These are phyloP conservation scores for Hypoxylon sp. DNA, from an alignment of 2,329 filamentous ascomycete genomes.

Conservation along the genomic window DNA sequence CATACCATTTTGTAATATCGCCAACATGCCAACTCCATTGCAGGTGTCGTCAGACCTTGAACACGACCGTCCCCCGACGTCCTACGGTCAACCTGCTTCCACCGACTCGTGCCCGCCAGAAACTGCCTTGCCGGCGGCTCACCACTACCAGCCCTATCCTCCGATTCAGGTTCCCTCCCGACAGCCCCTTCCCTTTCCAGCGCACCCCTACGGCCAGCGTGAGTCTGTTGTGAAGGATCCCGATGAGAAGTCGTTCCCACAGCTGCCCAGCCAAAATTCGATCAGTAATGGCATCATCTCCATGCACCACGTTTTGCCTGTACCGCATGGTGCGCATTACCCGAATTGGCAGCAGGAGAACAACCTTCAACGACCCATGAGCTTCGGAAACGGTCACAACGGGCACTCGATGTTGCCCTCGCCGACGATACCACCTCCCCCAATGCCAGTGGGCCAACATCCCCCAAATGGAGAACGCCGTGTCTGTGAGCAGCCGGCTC, in stretches of 20 bases:
- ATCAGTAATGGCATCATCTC: slow-evolving; percentile 53
- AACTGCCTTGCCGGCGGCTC: slow-evolving; percentile 51
- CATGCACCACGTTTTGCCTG: slow-evolving; percentile 48
- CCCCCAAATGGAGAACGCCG: slow-evolving; percentile 47
- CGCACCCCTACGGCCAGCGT: slow-evolving; percentile 56
- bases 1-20: too few species aligned
- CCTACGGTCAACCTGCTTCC: slow-evolving; percentile 48
- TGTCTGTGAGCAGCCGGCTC: slow-evolving; percentile 48
- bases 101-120: slow-evolving; percentile 52
- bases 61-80: slow-evolving; percentile 51
- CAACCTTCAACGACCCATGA: slow-evolving; percentile 60
- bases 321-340: slow-evolving; percentile 48
- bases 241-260: slow-evolving; percentile 54
- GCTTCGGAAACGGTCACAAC: slow-evolving; percentile 60
- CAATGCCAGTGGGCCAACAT: slow-evolving; percentile 42
- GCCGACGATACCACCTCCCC: slow-evolving; percentile 45
- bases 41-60: too few species aligned
- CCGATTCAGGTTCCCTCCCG: slow-evolving; percentile 63
- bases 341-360: slow-evolving; percentile 53
- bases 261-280: slow-evolving; percentile 60
- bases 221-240: slow-evolving; percentile 66
- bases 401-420: slow-evolving; percentile 56
- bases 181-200: slow-evolving; percentile 53
- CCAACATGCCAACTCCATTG: too few species aligned
- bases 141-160: slow-evolving; percentile 57